These are phyloP conservation scores for Anthostomella pinea DNA, from an alignment of 2,329 filamentous ascomycete species.

Conservation along the genomic window DNA sequence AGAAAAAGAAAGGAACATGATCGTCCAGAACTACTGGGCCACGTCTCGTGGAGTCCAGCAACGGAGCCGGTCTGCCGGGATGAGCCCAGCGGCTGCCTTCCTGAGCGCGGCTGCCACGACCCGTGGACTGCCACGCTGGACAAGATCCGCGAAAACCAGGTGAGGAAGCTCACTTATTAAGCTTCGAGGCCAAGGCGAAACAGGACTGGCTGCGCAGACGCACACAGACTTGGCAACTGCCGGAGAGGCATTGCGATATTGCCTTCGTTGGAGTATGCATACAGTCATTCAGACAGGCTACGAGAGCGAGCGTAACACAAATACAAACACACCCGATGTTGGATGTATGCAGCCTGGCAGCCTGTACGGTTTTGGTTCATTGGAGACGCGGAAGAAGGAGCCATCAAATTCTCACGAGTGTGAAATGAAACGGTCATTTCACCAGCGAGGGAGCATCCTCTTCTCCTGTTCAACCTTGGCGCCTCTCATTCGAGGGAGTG, in stretches of 20 bases:
- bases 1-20: constrained; percentile 2
- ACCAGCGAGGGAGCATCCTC: no score
- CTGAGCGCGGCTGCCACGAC: no score
- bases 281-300: constrained; percentile 3
- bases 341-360: no score
- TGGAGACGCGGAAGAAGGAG: no score
- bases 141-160: constrained; percentile 8
- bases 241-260: constrained; percentile 10
- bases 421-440: no score
- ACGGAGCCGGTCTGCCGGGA: no score
- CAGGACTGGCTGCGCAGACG: not conserved
- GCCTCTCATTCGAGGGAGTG: not conserved
- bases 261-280: no score
- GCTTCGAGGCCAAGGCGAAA: constrained; percentile 6
- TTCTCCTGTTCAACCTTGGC: not conserved
- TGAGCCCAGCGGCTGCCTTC: not conserved
- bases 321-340: no score
- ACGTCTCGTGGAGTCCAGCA: constrained; percentile 1
- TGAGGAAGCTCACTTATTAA: constrained; percentile 21
- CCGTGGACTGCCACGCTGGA: no score
- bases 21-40: constrained; percentile 1
- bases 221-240: constrained; percentile 3
- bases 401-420: no score
- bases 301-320: not conserved
- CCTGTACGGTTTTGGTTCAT: no score